phyloP scores from a whole-genome alignment of 139 green algal genomes.

The Picochlorum sp. region DNA sequence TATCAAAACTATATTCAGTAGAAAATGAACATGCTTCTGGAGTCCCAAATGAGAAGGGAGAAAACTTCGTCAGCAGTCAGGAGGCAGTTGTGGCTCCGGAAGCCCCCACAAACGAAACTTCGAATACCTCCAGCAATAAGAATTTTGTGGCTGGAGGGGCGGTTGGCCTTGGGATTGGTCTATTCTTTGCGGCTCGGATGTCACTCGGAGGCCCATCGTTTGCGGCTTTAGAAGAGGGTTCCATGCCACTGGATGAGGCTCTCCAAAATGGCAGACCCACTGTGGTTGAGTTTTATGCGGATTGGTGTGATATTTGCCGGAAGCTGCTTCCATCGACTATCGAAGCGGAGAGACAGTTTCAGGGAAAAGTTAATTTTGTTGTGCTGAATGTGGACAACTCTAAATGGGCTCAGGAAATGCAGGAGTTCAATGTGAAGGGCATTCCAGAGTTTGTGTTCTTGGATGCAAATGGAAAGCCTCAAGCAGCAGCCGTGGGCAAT shows the following conservation, averaged over 20 bases:
- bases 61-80: too few species aligned
- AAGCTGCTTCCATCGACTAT: conserved; percentile 63
- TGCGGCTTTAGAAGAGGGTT: conserved; percentile 40
- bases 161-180: conserved; percentile 34
- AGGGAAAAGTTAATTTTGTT: conserved; percentile 88
- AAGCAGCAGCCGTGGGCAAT: conserved; percentile 67
- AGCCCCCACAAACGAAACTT: too few species aligned
- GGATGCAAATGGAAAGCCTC: conserved; percentile 43
- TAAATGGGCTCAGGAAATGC: conserved; percentile 69
- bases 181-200: conserved; percentile 45
- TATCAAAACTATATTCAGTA: too few species aligned
- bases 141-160: conserved; percentile 40
- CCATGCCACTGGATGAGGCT: conserved; percentile 61
- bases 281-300: conserved; percentile 89
- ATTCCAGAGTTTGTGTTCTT: conserved; percentile 92
- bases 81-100: too few species aligned
- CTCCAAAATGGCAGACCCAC: conserved; percentile 71
- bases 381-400: conserved; percentile 98
- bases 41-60: too few species aligned
- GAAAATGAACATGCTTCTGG: too few species aligned
- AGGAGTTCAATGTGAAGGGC: conserved; percentile 81
- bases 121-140: conserved; percentile 2
- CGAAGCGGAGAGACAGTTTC: conserved; percentile 60
- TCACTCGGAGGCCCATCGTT: conserved; percentile 35
- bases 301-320: conserved; percentile 45